Conservation (phyloP, 768 basidiomycete species). For the Boletus patriciae region DNA sequence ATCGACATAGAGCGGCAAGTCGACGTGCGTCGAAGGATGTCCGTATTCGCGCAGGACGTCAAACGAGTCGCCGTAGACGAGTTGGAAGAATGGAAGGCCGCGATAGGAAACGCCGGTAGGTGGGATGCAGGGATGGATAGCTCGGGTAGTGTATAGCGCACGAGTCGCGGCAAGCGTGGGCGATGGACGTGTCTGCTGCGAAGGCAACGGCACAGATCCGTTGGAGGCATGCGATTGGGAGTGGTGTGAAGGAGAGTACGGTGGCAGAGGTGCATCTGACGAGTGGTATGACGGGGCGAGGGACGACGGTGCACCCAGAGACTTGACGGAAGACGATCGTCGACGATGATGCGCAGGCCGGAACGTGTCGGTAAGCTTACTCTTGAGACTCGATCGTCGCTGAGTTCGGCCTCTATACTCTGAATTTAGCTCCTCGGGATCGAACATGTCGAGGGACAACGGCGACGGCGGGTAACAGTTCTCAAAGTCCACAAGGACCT, state of each 20-base stretch:
- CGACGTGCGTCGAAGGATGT: conserved; percentile 71
- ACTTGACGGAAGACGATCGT: conserved; percentile 35
- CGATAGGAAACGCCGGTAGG: conserved; percentile 65
- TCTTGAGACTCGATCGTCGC: conserved; percentile 35
- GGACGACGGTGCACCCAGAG: conserved; percentile 33
- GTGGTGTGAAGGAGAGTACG: conserved; percentile 23
- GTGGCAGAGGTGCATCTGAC: conserved; percentile 22
- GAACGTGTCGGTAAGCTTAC: conserved; percentile 34
- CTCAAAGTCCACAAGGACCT: conserved; percentile 29
- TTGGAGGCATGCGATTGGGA: conserved; percentile 14
- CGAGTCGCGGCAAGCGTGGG: conserved; percentile 34
- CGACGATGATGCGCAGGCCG: conserved; percentile 34
- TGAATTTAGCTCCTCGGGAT: conserved; percentile 25
- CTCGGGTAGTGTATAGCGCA: conserved; percentile 64
- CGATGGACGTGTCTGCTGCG: conserved; percentile 23
- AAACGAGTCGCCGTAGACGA: conserved; percentile 60
- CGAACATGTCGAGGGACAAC: conserved; percentile 23
- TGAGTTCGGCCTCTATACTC: conserved; percentile 28
- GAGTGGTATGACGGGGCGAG: conserved; percentile 23
- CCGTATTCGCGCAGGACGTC: conserved; percentile 75
- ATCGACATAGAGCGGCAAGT: conserved; percentile 76
- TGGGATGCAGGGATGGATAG: conserved; percentile 67
- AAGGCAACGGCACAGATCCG: conserved; percentile 11
- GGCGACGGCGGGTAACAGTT: conserved; percentile 30
- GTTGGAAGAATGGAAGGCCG: conserved; percentile 72